These are phyloP conservation scores for Pelomyxa schiedti DNA, from an alignment of 78 protist species.

Conservation along the genomic window DNA sequence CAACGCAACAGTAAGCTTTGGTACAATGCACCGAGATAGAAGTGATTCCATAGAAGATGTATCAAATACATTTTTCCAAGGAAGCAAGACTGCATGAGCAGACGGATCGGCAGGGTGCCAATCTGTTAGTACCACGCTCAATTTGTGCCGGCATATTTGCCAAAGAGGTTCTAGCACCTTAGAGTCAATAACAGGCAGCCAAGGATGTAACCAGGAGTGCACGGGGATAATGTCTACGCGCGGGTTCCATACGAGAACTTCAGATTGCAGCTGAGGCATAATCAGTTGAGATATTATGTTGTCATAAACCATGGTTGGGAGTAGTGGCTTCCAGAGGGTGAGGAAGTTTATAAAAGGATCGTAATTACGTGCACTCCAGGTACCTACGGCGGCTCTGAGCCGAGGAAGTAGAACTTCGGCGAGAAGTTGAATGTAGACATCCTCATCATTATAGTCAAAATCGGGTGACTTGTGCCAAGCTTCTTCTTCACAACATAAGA, in stretches of 20 bases:
- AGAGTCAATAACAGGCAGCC: neutral
- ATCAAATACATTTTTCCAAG: neutral
- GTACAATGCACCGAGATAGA: neutral
- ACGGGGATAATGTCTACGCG: neutral
- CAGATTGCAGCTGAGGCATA: neutral
- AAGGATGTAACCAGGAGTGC: neutral
- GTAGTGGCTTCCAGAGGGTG: neutral
- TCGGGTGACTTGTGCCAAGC: neutral
- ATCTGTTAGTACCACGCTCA: neutral
- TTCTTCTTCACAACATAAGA: neutral
- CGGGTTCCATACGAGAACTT: neutral
- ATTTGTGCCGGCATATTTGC: neutral
- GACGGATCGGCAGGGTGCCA: neutral
- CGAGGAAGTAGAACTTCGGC: neutral
- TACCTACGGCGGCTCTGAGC: neutral
- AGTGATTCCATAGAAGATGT: neutral
- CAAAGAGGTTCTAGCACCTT: neutral
- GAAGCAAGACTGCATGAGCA: neutral
- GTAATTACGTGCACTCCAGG: neutral
- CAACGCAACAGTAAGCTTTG: neutral
- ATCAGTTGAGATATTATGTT: neutral
- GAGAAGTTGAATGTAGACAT: neutral
- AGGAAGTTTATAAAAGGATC: neutral
- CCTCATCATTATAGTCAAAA: neutral
- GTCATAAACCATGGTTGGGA: neutral